phyloP scores from a whole-genome alignment of 139 green algal species.

The Auxenochlorella protothecoides region DNA sequence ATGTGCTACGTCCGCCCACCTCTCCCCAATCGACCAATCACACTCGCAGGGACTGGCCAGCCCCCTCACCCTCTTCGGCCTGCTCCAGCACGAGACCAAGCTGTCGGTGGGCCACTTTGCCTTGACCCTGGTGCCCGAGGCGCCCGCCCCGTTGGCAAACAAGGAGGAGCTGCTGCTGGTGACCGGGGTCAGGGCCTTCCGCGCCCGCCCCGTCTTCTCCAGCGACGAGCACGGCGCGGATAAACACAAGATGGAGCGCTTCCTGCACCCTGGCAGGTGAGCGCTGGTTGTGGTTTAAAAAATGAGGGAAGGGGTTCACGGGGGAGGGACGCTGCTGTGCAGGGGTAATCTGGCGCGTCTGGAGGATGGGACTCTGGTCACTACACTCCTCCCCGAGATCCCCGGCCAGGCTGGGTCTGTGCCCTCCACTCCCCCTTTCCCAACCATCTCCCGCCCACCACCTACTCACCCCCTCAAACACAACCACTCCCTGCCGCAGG shows the following conservation, averaged over 20 bases:
- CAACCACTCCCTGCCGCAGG: constrained; percentile 16
- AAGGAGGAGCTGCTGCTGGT: constrained; percentile 81
- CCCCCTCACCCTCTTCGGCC: constrained; percentile 53
- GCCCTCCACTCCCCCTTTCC: background rate
- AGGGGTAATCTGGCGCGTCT: too few relatives aligned
- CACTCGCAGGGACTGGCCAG: background rate
- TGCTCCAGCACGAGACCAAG: constrained; percentile 89
- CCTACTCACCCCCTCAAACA: background rate
- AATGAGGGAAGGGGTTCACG: too few relatives aligned
- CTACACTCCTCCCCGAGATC: too few relatives aligned
- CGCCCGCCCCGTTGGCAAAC: constrained; percentile 46
- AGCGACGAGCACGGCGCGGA: constrained; percentile 62
- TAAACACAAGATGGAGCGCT: constrained; percentile 93
- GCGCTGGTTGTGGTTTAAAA: background rate
- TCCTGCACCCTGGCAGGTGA: constrained; percentile 51
- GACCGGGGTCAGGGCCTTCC: constrained; percentile 48
- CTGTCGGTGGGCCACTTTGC: constrained; percentile 78
- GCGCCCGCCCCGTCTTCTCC: constrained; percentile 50
- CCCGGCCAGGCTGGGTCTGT: background rate
- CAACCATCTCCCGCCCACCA: too few relatives aligned
- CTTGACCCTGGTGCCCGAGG: constrained; percentile 54
- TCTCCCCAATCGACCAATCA: too few relatives aligned
- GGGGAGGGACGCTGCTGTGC: too few relatives aligned
- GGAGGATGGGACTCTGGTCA: too few relatives aligned
- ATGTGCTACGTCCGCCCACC: too few relatives aligned